Evolutionary conservation across 2,329 filamentous ascomycete genomes (phyloP).

Genomic region (Alternaria ventricosa): DNA sequence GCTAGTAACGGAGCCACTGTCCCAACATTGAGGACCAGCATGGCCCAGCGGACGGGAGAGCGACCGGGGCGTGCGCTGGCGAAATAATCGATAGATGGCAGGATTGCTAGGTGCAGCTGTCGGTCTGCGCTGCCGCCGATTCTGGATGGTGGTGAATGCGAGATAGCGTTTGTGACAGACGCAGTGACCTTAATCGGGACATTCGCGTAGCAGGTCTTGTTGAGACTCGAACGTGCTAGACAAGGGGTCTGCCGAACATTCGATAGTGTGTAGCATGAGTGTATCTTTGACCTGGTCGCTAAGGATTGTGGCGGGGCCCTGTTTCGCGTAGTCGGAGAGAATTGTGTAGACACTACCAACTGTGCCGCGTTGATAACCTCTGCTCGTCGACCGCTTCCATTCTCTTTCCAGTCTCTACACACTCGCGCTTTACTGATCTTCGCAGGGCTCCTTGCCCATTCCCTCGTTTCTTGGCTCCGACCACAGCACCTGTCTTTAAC

Average conservation of each 20-base stretch:
- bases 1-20: neutral
- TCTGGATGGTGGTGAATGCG: constrained; percentile 9
- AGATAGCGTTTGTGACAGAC: constrained; percentile 13
- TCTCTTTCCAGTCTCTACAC: constrained; percentile 10
- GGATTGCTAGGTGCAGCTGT: constrained; percentile 5
- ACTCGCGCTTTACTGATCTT: constrained; percentile 2
- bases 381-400: constrained; percentile 9
- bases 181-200: constrained; percentile 12
- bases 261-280: constrained; percentile 18
- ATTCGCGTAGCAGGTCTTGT: constrained; percentile 9
- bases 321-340: constrained; percentile 8
- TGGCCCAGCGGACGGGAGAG: constrained; percentile 7
- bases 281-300: constrained; percentile 13
- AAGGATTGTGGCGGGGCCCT: constrained; percentile 4
- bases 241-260: constrained; percentile 13
- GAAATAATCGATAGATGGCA: constrained; percentile 5
- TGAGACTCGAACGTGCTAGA: constrained; percentile 14
- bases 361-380: constrained; percentile 16
- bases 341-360: constrained; percentile 14
- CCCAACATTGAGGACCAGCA: constrained; percentile 5
- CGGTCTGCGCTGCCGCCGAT: constrained; percentile 4
- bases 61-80: constrained; percentile 11
- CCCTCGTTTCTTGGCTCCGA: constrained; percentile 8
- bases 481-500: neutral
- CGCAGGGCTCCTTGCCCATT: constrained; percentile 15